Evolutionary conservation across 768 basidiomycete species (phyloP).

Genomic region (Lyophyllum atratum): DNA sequence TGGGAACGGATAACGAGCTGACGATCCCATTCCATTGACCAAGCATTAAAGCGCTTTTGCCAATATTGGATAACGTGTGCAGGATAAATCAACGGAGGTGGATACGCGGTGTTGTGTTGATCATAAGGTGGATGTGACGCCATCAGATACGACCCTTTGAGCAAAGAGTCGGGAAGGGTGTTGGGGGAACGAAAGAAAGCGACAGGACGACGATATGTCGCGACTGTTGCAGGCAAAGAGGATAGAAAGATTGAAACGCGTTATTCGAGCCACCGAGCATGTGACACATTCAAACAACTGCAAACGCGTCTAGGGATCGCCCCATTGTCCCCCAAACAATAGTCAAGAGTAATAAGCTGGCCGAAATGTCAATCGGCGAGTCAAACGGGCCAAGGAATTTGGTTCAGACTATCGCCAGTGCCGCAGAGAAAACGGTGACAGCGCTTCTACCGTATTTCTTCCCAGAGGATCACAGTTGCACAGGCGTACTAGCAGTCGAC

Average conservation of each 20-base stretch:
- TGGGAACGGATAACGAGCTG: neutral
- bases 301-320: neutral
- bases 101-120: neutral
- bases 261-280: neutral
- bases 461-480: too few relatives aligned
- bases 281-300: neutral
- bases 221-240: neutral
- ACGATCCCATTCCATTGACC: too few relatives aligned
- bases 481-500: too few relatives aligned
- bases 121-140: neutral
- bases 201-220: neutral
- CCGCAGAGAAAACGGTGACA: too few relatives aligned
- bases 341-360: neutral
- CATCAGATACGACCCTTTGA: neutral
- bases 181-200: neutral
- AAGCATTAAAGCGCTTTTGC: neutral
- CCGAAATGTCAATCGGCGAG: neutral
- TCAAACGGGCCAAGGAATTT: too few relatives aligned
- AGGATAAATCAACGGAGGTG: neutral
- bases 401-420: too few relatives aligned
- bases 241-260: neutral
- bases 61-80: neutral
- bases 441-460: too few relatives aligned
- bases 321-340: neutral
- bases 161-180: neutral